Conservation (phyloP, 2,329 filamentous ascomycete genomes). For the Venturia carpophila region DNA sequence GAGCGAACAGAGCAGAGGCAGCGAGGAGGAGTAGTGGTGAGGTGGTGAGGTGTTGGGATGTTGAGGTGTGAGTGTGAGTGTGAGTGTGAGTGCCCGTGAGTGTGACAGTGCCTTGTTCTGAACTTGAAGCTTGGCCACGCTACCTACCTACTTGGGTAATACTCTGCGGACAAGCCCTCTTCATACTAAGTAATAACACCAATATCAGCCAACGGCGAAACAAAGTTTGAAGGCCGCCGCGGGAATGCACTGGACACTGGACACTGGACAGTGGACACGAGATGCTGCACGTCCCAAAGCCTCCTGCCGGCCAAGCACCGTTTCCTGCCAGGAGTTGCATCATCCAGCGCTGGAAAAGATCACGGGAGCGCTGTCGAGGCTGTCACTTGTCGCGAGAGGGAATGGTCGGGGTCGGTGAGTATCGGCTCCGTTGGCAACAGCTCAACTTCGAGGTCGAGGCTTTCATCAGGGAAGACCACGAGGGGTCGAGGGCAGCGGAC, state of each 20-base stretch:
- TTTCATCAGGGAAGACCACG: background rate
- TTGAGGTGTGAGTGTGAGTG: background rate
- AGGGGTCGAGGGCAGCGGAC: background rate
- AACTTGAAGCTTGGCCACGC: background rate
- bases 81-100: too few relatives aligned
- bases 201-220: constrained; percentile 7
- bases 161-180: background rate
- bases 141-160: background rate
- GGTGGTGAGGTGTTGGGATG: background rate
- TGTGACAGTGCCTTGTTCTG: too few relatives aligned
- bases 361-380: background rate
- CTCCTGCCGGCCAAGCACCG: constrained; percentile 1
- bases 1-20: too few relatives aligned
- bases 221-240: constrained; percentile 3
- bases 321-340: background rate
- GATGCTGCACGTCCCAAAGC: background rate
- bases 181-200: background rate
- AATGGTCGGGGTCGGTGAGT: background rate
- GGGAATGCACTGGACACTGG: background rate
- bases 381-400: background rate
- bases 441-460: background rate
- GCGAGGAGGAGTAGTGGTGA: background rate
- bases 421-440: background rate
- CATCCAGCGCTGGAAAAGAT: background rate
- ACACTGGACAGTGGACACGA: background rate